Conservation (phyloP, 1,139 yeast genomes). For the Geotrichum bryndzae region DNA sequence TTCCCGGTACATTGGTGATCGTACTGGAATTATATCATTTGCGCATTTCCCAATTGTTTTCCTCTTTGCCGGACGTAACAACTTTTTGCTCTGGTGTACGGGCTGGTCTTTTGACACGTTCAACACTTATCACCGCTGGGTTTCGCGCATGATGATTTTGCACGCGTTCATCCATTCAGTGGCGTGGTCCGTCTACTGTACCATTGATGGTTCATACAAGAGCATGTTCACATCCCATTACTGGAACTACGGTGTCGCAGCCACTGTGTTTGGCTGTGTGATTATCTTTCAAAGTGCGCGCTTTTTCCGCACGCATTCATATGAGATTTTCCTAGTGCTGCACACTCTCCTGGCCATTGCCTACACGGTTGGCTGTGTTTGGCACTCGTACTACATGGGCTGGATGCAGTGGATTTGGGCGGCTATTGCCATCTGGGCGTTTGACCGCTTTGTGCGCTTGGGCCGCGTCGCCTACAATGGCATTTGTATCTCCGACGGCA, state of each 20-base stretch:
- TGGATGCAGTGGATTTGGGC: constrained; percentile 47
- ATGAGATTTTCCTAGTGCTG: constrained; percentile 55
- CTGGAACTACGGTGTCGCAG: constrained; percentile 49
- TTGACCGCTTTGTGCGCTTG: constrained; percentile 52
- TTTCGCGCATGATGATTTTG: constrained; percentile 48
- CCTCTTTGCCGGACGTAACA: constrained; percentile 62
- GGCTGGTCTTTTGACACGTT: constrained; percentile 64
- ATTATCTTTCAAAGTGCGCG: constrained; percentile 46
- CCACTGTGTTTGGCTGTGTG: constrained; percentile 39
- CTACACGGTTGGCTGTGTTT: constrained; percentile 55
- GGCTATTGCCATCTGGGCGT: constrained; percentile 57
- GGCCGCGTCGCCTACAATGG: constrained; percentile 33
- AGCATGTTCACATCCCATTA: constrained; percentile 28
- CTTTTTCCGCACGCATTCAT: constrained; percentile 47
- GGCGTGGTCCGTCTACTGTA: constrained; percentile 21
- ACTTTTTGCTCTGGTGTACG: constrained; percentile 54
- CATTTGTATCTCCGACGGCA: constrained; percentile 26
- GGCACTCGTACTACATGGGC: constrained; percentile 46
- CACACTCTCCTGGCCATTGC: constrained; percentile 57
- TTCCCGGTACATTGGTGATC: constrained; percentile 51
- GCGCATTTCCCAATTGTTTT: constrained; percentile 48
- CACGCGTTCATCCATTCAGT: constrained; percentile 39
- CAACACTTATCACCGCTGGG: constrained; percentile 60
- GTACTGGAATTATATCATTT: constrained; percentile 50
- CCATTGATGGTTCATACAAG: constrained; percentile 11